These are phyloP conservation scores for Cinchona pubescens DNA, from an alignment of 257 asterid species.

Conservation along the genomic window DNA sequence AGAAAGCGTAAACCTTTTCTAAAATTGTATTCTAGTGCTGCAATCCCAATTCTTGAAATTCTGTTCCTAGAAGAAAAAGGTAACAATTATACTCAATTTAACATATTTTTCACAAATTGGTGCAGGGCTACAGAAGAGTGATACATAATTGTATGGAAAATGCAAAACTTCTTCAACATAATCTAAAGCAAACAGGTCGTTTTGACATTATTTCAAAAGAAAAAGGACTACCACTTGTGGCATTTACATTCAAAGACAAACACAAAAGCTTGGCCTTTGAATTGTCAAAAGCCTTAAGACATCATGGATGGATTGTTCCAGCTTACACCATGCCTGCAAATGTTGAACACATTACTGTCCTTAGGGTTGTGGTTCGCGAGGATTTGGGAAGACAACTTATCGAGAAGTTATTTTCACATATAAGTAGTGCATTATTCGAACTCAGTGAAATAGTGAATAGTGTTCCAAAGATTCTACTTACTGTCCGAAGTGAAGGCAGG, in stretches of 20 bases:
- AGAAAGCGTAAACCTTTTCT: no score
- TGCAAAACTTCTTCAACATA: constrained; percentile 5
- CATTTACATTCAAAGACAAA: constrained; percentile 13
- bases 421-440: not conserved
- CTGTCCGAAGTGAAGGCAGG: not conserved
- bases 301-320: constrained; percentile 17
- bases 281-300: constrained; percentile 5
- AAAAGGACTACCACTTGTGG: constrained; percentile 14
- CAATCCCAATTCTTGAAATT: no score
- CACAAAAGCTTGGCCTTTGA: constrained; percentile 9
- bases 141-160: constrained; percentile 9
- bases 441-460: not conserved
- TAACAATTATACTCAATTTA: no score
- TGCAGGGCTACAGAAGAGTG: constrained; percentile 11
- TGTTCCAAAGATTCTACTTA: not conserved
- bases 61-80: no score
- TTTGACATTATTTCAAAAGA: constrained; percentile 15
- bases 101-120: not conserved
- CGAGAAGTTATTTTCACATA: not conserved
- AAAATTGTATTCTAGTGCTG: no score
- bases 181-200: constrained; percentile 6
- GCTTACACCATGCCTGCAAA: constrained; percentile 16
- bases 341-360: constrained; percentile 10
- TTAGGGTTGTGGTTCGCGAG: constrained; percentile 12
- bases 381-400: constrained; percentile 11